Percentiles rank a stretch among this genome's conserved stretches.
These are phyloP conservation scores for Fonsecaea nubica DNA, from an alignment of 2,329 filamentous ascomycete species.

Conservation along the genomic window DNA sequence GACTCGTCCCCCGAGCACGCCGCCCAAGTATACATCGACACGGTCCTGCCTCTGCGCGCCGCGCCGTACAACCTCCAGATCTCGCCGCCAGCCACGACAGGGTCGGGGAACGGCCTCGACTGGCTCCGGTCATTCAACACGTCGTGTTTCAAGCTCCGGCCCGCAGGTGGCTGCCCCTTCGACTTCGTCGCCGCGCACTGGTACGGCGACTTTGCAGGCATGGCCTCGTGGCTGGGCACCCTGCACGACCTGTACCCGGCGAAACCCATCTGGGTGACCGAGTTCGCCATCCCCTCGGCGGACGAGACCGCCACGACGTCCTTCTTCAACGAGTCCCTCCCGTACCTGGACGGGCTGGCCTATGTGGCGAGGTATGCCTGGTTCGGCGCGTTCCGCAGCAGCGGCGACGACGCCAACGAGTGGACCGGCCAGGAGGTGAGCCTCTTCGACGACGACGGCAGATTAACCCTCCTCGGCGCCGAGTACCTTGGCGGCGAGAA, in stretches of 20 bases:
- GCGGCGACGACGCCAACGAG: conserved; percentile 69
- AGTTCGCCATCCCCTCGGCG: conserved; percentile 70
- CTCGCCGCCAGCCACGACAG: conserved; percentile 74
- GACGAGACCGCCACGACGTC: conserved; percentile 59
- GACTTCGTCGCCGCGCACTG: conserved; percentile 61
- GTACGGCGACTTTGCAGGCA: conserved; percentile 50
- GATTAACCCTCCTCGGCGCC: conserved; percentile 75
- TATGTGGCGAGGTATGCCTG: conserved; percentile 67
- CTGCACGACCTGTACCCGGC: conserved; percentile 53
- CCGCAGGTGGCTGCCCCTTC: conserved; percentile 62
- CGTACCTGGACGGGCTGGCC: conserved; percentile 70
- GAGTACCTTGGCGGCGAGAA: conserved; percentile 75
- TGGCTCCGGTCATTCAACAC: conserved; percentile 70
- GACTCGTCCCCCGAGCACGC: conserved; percentile 65
- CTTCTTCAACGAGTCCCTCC: conserved; percentile 71
- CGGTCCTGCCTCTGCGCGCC: conserved; percentile 72
- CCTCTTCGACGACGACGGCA: conserved; percentile 62
- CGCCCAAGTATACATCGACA: conserved; percentile 71
- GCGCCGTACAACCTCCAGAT: conserved; percentile 61
- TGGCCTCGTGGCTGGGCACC: conserved; percentile 47
- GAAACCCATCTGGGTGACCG: conserved; percentile 75
- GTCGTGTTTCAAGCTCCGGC: conserved; percentile 48
- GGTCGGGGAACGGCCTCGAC: conserved; percentile 62
- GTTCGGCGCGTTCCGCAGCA: conserved; percentile 75
- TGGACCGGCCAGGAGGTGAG: conserved; percentile 76